These are phyloP conservation scores for Leccinum rimulosum DNA, from an alignment of 768 basidiomycete species.

Conservation along the genomic window DNA sequence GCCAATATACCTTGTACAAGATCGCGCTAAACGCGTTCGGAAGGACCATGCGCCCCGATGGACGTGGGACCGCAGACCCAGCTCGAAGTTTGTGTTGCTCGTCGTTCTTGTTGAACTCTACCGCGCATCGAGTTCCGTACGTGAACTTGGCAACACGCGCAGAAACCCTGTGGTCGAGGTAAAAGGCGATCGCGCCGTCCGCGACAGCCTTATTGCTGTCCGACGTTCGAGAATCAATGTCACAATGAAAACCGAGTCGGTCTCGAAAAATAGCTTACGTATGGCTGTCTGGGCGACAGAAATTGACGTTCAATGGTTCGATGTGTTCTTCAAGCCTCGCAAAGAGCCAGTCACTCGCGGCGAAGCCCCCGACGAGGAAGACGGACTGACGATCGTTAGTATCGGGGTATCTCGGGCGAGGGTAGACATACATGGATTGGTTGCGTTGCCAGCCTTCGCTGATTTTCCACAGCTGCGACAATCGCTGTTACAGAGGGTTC, in stretches of 20 bases:
- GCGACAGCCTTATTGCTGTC: constrained; percentile 47
- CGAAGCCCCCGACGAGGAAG: constrained; percentile 46
- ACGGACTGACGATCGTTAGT: constrained; percentile 27
- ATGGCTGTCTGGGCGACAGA: constrained; percentile 51
- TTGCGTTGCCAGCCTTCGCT: constrained; percentile 16
- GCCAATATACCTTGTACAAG: constrained; percentile 23
- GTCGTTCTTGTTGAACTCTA: constrained; percentile 29
- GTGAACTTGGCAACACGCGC: constrained; percentile 38
- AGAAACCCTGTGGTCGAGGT: constrained; percentile 41
- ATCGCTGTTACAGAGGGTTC: constrained; percentile 26
- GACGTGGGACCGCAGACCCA: constrained; percentile 27
- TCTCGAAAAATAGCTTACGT: constrained; percentile 35
- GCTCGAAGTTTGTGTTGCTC: constrained; percentile 31
- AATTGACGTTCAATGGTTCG: constrained; percentile 34
- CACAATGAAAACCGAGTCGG: neutral
- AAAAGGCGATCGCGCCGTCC: constrained; percentile 43
- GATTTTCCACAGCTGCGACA: constrained; percentile 25
- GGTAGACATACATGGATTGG: constrained; percentile 24
- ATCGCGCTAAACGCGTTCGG: constrained; percentile 34
- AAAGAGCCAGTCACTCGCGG: constrained; percentile 44
- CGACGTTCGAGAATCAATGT: neutral
- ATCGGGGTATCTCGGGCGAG: neutral
- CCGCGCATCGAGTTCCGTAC: constrained; percentile 36
- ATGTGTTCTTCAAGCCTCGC: constrained; percentile 31
- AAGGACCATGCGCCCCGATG: constrained; percentile 32